Evolutionary conservation across 148 eudicot genomes (phyloP), one percentile per base, ranked within the genome.

Genomic region (Cornus florida): DNA sequence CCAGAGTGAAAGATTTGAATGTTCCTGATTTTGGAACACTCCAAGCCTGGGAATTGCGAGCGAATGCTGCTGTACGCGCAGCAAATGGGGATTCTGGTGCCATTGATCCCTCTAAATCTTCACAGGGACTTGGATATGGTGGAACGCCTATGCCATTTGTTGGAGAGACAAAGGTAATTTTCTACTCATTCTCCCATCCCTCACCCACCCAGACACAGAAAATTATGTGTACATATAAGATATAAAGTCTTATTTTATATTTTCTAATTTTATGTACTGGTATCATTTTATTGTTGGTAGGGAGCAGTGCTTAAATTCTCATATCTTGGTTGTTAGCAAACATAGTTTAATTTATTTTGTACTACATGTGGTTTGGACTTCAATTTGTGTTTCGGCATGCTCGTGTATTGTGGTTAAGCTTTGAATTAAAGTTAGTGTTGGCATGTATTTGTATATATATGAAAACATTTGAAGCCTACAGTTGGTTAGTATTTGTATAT

Each of bases 141-240:
- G 97, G 97, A 85, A 90, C 99, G 33, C 92, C 92, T 41, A 86
- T 92, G 99, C 98, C 97, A 73, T 93, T 80, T 83, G 78, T 92
- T 74, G 98, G 98, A 67, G 95, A 92, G 74, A 89, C 99, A 57
- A 90, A 90, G 93, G 99, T 95, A 71, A 82, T 33, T 33, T 20
- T 53, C 72, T 81, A 43, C 35, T 79, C 9, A n/a, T 19, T 57
- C 20, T 16, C 64, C 64, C 64, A 20, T 57, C 64, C 64, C 38
- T 35, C 38, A 35, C 38, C 38, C 38, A 35, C 38, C 38, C 62
- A 13, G 20, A 5, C 62, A 3, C 62, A 57, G 20, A 57, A 13
- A 57, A 13, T 13, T 57, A 57, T 57, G 5, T 57, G 20, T 57
- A 57, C 13, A 57, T 57, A 57, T 13, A 57, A 13, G 8, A 13